Base-by-base conservation (phyloP, 1,284 basidiomycete genomes). In the Puccinia coronata region DNA sequence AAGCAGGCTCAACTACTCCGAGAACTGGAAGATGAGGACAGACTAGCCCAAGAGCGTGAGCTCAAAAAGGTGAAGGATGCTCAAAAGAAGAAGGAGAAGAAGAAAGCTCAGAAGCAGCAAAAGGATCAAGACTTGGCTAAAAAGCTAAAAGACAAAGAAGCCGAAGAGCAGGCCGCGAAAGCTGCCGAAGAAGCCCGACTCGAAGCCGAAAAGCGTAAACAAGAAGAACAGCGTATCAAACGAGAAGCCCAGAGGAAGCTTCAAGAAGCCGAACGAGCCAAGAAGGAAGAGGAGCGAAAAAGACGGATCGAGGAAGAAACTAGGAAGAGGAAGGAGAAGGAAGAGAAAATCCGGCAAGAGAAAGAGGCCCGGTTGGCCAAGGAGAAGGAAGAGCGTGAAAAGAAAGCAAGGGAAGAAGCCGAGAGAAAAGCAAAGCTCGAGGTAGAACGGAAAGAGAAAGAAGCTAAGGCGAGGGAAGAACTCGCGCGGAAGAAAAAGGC, bases 31-130 rank as follows among this genome's bases (percentile, higher is more conserved):
- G 93, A 94, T 84, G 94, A 96, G 87, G 92, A 95, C 85, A 91
- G 91, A 86, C 87, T 90, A 71, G 89, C 91, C 73, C 91, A 91
- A 84, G 93, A 95, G 84, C 90, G 91, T 83, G 95, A 98, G 88
- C 93, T 92, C 82, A 96, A 97, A 90, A 96, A 96, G 88, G 92
- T 93, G 86, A 93, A 91, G 83, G 94, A 97, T 87, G 95, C 95
- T 87, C 94, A 98, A 90, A 96, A 95, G 89, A 98, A 98, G 91
- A 98, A 98, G 89, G 95, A 96, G 86, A 96, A 96, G 91, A 93
- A 93, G 89, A 91, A 89, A 93, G 94, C 83, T 43, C 90, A 87
- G 88, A 96, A 96, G 87, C 89, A 91, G 84, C 93, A 92, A 76
- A 96, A 96, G 86, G 96, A 98, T 84, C 94, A 94, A 85, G 94